These are phyloP conservation scores for Candolleomyces aberdarensis DNA, from an alignment of 768 basidiomycete species.

Conservation along the genomic window DNA sequence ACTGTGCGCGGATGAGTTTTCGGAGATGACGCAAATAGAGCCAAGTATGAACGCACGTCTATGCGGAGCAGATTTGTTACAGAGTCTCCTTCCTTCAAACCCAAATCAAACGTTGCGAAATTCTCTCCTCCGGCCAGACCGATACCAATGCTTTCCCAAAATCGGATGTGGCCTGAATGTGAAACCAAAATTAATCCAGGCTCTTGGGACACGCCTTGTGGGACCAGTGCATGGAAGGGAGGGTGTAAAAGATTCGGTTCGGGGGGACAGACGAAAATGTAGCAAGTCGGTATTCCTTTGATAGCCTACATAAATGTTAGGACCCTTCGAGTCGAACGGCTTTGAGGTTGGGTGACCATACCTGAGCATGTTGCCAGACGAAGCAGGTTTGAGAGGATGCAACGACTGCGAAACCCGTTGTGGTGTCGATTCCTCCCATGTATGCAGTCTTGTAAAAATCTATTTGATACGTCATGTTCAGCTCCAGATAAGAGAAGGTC, in stretches of 20 bases:
- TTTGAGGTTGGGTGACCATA: constrained; percentile 16
- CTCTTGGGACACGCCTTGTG: constrained; percentile 66
- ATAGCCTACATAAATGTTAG: constrained; percentile 38
- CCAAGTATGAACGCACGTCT: constrained; percentile 43
- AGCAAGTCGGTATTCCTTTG: constrained; percentile 75
- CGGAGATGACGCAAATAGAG: background rate
- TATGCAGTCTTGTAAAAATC: constrained; percentile 70
- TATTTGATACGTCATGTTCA: constrained; percentile 21
- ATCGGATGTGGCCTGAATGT: constrained; percentile 65
- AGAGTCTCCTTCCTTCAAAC: constrained; percentile 51
- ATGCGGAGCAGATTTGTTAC: constrained; percentile 66
- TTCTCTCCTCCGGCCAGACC: constrained; percentile 79
- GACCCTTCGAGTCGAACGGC: background rate
- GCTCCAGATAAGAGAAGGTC: background rate
- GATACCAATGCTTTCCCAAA: constrained; percentile 87
- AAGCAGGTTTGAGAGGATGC: constrained; percentile 73
- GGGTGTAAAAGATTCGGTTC: constrained; percentile 37
- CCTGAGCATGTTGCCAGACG: constrained; percentile 81
- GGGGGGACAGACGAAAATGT: constrained; percentile 73
- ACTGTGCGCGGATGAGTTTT: constrained; percentile 28
- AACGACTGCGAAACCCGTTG: constrained; percentile 73
- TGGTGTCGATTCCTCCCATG: constrained; percentile 66
- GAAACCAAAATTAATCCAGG: constrained; percentile 85
- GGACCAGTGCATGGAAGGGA: constrained; percentile 62
- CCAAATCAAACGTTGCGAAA: constrained; percentile 48